phyloP scores from a whole-genome alignment of 164 flowering plant species.

The Amborella trichopoda region DNA sequence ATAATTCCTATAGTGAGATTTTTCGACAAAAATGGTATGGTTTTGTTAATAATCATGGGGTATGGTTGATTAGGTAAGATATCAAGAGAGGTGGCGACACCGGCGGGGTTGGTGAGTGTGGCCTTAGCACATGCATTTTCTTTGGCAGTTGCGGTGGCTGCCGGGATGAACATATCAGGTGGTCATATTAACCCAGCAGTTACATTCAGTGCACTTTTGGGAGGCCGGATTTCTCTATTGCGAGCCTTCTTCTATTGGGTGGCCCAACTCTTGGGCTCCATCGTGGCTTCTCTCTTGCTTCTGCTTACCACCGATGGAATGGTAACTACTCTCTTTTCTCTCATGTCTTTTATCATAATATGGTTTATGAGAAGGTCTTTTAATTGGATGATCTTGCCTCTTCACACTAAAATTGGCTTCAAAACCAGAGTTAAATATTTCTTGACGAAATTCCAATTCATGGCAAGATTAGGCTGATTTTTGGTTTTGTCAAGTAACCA shows the following conservation, averaged over 20 bases:
- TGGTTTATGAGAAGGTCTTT: too few relatives aligned
- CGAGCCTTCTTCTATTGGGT: constrained; percentile 59
- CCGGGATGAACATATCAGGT: constrained; percentile 50
- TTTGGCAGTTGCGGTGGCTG: constrained; percentile 45
- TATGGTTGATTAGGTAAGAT: constrained; percentile 9
- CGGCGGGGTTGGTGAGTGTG: constrained; percentile 10
- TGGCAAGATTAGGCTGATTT: background rate
- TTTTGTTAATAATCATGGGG: too few relatives aligned
- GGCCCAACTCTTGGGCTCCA: constrained; percentile 62
- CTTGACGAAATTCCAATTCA: background rate
- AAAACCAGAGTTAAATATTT: background rate
- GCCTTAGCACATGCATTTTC: constrained; percentile 53
- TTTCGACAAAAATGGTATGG: too few relatives aligned
- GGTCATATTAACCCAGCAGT: constrained; percentile 76
- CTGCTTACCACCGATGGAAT: constrained; percentile 45
- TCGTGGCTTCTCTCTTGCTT: constrained; percentile 44
- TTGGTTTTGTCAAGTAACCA: background rate
- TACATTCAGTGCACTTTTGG: constrained; percentile 63
- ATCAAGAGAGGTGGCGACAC: constrained; percentile 3
- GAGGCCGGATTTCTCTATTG: constrained; percentile 52
- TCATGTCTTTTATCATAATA: too few relatives aligned
- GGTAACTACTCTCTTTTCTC: constrained; percentile 18
- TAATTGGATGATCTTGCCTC: too few relatives aligned
- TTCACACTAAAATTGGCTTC: background rate
- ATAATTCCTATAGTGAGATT: too few relatives aligned